Evolutionary conservation across 805 yeast species (phyloP).

Genomic region (Candida hungchunana): DNA sequence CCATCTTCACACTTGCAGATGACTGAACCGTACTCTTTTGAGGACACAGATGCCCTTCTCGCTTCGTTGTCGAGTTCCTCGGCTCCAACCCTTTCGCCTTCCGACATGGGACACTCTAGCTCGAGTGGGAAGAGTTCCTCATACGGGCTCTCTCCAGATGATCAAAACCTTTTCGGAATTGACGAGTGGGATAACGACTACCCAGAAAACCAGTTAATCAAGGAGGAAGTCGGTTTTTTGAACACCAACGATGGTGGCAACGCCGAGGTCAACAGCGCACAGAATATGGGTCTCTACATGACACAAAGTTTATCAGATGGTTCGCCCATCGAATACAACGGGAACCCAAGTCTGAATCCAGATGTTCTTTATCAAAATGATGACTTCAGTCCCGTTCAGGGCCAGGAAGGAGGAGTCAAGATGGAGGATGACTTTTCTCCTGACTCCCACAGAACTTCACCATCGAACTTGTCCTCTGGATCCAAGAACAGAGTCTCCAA

Average conservation of each 20-base stretch:
- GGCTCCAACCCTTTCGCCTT: constrained; percentile 22
- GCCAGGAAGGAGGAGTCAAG: constrained; percentile 5
- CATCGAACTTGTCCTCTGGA: background rate
- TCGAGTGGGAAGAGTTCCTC: constrained; percentile 21
- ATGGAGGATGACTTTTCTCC: constrained; percentile 9
- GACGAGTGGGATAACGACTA: constrained; percentile 13
- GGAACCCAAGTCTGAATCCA: too few relatives aligned
- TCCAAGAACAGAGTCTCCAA: constrained; percentile 30
- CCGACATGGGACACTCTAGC: constrained; percentile 16
- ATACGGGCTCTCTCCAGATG: constrained; percentile 22
- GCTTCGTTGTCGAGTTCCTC: constrained; percentile 25
- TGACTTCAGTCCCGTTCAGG: constrained; percentile 6
- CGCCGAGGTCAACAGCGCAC: constrained; percentile 12
- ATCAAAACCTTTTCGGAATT: constrained; percentile 15
- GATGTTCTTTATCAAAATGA: too few relatives aligned
- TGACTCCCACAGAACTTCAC: constrained; percentile 8
- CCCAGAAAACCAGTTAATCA: background rate
- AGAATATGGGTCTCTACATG: constrained; percentile 3
- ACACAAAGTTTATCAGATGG: constrained; percentile 1
- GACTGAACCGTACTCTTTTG: constrained; percentile 22
- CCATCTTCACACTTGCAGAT: constrained; percentile 1
- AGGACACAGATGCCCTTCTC: constrained; percentile 27
- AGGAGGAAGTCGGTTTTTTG: constrained; percentile 1
- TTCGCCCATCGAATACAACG: too few relatives aligned
- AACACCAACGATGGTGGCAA: constrained; percentile 9